phyloP scores from a whole-genome alignment of 139 green algal species.

The Chlamydomonas incerta region DNA sequence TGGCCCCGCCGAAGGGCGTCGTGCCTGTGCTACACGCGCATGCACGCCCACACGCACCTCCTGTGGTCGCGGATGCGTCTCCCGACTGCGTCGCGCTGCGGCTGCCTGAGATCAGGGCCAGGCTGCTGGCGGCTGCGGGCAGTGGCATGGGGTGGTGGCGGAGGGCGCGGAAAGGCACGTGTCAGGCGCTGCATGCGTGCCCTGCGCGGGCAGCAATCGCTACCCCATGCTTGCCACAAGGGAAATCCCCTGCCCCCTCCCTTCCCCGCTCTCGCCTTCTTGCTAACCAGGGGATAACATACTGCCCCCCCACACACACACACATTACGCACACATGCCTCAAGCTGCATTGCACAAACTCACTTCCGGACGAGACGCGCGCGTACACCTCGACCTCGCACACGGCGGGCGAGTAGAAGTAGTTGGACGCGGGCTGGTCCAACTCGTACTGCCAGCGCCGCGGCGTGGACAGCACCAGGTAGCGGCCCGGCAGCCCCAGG shows the following conservation, averaged over 20 bases:
- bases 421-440: neutral
- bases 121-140: neutral
- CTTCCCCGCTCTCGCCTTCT: too few species aligned
- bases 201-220: too few species aligned
- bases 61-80: neutral
- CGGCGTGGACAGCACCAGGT: slow-evolving; percentile 2
- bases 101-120: neutral
- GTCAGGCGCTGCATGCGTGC: too few species aligned
- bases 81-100: neutral
- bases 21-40: too few species aligned
- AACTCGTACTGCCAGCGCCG: slow-evolving; percentile 5
- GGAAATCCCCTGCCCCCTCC: too few species aligned
- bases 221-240: too few species aligned
- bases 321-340: too few species aligned
- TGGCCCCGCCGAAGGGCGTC: too few species aligned
- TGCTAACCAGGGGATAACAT: too few species aligned
- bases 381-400: slow-evolving; percentile 42
- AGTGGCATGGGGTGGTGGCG: neutral
- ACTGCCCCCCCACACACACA: too few species aligned
- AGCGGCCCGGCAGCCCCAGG: neutral
- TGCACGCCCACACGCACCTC: neutral
- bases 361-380: slow-evolving; percentile 7
- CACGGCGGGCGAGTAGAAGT: slow-evolving; percentile 1
- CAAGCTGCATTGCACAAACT: neutral
- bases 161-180: too few species aligned